Percentiles rank a stretch among this genome's conserved stretches.
Evolutionary conservation across 306 rosid species (phyloP).

Genomic region (Vachellia collinsii): DNA sequence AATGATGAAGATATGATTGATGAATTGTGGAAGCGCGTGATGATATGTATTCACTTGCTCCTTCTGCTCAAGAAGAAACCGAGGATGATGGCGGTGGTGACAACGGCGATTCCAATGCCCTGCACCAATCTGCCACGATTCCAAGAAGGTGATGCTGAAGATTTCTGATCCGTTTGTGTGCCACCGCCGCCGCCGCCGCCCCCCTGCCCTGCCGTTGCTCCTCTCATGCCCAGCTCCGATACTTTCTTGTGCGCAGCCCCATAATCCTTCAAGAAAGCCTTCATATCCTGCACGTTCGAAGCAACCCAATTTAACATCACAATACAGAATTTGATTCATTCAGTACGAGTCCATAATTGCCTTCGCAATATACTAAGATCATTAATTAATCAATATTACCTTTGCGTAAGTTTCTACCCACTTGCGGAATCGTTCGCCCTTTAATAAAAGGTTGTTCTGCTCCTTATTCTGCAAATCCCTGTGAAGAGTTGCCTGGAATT

Average conservation of each 20-base stretch:
- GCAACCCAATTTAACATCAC: background rate
- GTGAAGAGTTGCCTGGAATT: slow-evolving; percentile 1
- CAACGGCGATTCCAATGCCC: slow-evolving; percentile 43
- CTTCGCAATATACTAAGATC: background rate
- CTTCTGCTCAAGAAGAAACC: slow-evolving; percentile 52
- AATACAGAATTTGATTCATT: background rate
- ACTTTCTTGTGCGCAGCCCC: slow-evolving; percentile 80
- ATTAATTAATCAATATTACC: slow-evolving; percentile 38
- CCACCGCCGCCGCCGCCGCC: too few relatives aligned
- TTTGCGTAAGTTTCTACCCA: slow-evolving; percentile 61
- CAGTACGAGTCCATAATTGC: background rate
- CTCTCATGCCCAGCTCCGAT: slow-evolving; percentile 67
- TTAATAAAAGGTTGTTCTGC: slow-evolving; percentile 32
- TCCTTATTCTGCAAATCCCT: slow-evolving; percentile 49
- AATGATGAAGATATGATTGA: background rate
- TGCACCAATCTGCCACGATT: slow-evolving; percentile 30
- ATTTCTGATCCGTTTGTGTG: background rate
- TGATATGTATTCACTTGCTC: slow-evolving; percentile 30
- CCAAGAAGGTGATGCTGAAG: background rate
- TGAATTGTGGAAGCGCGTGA: background rate
- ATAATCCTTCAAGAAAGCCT: slow-evolving; percentile 38
- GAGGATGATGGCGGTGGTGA: slow-evolving; percentile 55
- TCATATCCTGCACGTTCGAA: background rate
- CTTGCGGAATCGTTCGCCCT: slow-evolving; percentile 43
- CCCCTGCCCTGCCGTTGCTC: background rate